Evolutionary conservation across 805 yeast species (phyloP), one percentile per base, ranked within the genome.

Genomic region (Suhomyces kilbournensis): DNA sequence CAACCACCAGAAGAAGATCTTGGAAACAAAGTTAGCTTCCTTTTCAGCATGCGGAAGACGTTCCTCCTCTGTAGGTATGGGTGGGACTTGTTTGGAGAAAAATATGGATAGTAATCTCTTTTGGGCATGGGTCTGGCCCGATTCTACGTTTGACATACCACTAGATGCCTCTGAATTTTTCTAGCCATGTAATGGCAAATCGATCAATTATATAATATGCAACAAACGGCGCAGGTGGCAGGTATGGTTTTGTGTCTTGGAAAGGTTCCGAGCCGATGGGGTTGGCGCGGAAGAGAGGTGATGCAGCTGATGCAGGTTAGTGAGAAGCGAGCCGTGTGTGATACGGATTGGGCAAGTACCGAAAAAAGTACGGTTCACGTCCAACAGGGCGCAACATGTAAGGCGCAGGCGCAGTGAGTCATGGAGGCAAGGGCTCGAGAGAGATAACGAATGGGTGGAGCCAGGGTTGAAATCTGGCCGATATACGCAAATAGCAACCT

Each of bases 1-100:
- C 44, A 88, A 67, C 92, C 93, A 88, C 82, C 85, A 77, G 63
- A 86, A 83, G 59, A 83, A 79, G 0, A 75, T 46, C 57, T 69
- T 69, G 14, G 77, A 74, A 9, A 83, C 7, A 30, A 67, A 40
- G 50, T 76, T 77, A n/a, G 77, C 72, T 10, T 61, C 55, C 23
- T 59, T 53, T 50, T 66, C 70, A 0, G 87, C 87, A 60, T 71
- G 82, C 3, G 58, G 61, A 9, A 50, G 60, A 51, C 88, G 64
- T 54, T 82, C 84, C 1, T 78, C 79, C 69, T 54, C 0, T 87
- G 86, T 0, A 83, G 61, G 2, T 66, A 83, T 62, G 0, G 78
- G 58, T 1, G 88, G 87, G 2, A 81, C 78, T 23, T 64, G 59
- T 47, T 72, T 73, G 32, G 68, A 60, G 23, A 73, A 60, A 26